phyloP scores from a whole-genome alignment of 1,284 basidiomycete species.

The Trichosporon coremiiforme region DNA sequence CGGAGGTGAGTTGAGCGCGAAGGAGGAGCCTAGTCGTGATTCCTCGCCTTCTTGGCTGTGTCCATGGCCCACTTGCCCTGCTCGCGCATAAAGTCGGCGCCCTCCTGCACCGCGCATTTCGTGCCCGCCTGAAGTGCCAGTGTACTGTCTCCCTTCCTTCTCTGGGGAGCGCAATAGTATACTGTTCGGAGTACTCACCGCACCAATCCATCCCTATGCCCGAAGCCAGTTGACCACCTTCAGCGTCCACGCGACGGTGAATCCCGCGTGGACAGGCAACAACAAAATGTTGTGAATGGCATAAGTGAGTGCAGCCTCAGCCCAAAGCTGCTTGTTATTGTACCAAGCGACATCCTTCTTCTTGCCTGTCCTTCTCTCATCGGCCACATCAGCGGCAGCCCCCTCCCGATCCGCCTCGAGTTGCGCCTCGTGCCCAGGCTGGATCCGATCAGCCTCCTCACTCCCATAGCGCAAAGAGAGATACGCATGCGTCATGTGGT shows the following conservation, averaged over 20 bases:
- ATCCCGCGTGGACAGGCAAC: conserved; percentile 82
- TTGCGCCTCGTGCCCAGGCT: conserved; percentile 33
- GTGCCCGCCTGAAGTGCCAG: conserved; percentile 28
- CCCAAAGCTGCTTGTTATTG: conserved; percentile 74
- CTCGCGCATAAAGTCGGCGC: conserved; percentile 24
- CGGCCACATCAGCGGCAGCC: conserved; percentile 31
- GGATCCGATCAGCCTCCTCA: conserved; percentile 30
- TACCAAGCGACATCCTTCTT: conserved; percentile 59
- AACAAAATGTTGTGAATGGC: conserved; percentile 94
- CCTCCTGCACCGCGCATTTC: conserved; percentile 28
- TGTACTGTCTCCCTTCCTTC: too few relatives aligned
- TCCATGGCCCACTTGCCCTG: conserved; percentile 26
- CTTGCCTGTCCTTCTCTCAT: conserved; percentile 47
- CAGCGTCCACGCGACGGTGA: conserved; percentile 86
- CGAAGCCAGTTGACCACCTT: conserved; percentile 77
- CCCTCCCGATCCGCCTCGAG: conserved; percentile 69
- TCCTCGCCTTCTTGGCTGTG: conserved; percentile 23
- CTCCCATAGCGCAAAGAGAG: conserved; percentile 42
- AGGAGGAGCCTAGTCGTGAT: background rate
- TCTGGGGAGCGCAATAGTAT: too few relatives aligned
- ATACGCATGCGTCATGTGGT: conserved; percentile 61
- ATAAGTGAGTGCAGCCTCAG: conserved; percentile 89
- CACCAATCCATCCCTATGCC: conserved; percentile 67
- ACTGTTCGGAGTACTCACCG: conserved; percentile 49
- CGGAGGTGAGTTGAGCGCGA: too few relatives aligned